Percentiles rank a stretch among this genome's conserved stretches.
phyloP scores from a whole-genome alignment of 495 filamentous ascomycete genomes.

The Daldinia decipiens region DNA sequence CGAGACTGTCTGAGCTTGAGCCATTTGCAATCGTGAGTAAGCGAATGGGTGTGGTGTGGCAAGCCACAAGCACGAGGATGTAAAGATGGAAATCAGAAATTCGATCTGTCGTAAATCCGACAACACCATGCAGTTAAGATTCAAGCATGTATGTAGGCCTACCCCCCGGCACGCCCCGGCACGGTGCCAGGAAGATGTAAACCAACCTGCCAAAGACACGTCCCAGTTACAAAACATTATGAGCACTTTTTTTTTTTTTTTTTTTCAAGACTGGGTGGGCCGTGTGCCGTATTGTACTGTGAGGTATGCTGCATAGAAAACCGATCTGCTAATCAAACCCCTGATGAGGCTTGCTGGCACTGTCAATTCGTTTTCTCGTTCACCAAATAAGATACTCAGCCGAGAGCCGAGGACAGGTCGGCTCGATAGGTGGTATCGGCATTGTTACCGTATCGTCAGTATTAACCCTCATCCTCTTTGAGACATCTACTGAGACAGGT shows the following conservation, averaged over 20 bases:
- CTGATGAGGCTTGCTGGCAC: background rate
- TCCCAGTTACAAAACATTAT: slow-evolving; percentile 30
- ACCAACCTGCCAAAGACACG: slow-evolving; percentile 36
- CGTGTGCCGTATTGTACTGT: background rate
- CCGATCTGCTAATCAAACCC: slow-evolving; percentile 17
- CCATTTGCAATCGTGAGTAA: slow-evolving; percentile 5
- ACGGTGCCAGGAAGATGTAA: slow-evolving; percentile 7
- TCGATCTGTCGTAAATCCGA: slow-evolving; percentile 10
- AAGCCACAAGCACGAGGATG: slow-evolving; percentile 31
- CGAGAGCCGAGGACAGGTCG: slow-evolving; percentile 7
- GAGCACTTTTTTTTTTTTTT: background rate
- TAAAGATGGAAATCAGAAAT: slow-evolving; percentile 31
- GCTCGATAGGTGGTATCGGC: slow-evolving; percentile 21
- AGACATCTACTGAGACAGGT: slow-evolving; percentile 22
- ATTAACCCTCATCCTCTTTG: slow-evolving; percentile 9
- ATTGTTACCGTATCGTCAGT: slow-evolving; percentile 22
- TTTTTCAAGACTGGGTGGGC: background rate
- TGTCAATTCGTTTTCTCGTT: background rate
- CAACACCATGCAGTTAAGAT: slow-evolving; percentile 15
- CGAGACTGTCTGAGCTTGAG: slow-evolving; percentile 32
- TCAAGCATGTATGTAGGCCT: background rate
- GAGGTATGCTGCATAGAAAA: background rate
- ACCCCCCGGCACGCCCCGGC: slow-evolving; percentile 26
- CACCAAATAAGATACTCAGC: slow-evolving; percentile 4
- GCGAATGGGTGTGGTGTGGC: slow-evolving; percentile 25